phyloP scores from a whole-genome alignment of 2,329 filamentous ascomycete species.

The Penicillium sp. region DNA sequence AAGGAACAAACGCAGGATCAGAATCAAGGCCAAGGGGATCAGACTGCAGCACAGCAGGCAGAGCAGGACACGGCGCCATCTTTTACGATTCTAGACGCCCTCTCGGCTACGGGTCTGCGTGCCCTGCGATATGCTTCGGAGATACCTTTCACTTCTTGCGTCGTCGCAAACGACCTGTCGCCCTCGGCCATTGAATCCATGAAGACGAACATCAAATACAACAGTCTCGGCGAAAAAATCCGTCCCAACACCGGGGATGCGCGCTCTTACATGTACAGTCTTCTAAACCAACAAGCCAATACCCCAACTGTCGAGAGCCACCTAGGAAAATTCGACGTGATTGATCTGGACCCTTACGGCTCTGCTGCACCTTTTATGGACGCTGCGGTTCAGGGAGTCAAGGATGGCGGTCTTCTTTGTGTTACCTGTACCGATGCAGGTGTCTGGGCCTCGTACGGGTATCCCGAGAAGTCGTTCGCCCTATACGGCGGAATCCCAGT shows the following conservation, averaged over 20 bases:
- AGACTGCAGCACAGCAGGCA: too few species aligned
- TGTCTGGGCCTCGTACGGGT: slow-evolving; percentile 88
- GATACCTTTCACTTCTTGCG: slow-evolving; percentile 74
- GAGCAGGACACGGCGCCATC: slow-evolving; percentile 20
- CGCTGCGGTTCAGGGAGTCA: slow-evolving; percentile 73
- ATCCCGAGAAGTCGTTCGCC: slow-evolving; percentile 85
- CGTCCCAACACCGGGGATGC: slow-evolving; percentile 71
- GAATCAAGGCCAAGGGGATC: too few species aligned
- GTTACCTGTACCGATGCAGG: slow-evolving; percentile 95
- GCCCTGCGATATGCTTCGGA: slow-evolving; percentile 87
- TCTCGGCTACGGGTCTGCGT: slow-evolving; percentile 85
- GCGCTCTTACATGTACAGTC: slow-evolving; percentile 78
- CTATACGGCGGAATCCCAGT: slow-evolving; percentile 82
- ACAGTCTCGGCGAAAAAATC: slow-evolving; percentile 66
- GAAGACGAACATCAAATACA: slow-evolving; percentile 73
- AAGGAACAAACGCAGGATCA: too few species aligned
- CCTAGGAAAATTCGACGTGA: slow-evolving; percentile 79
- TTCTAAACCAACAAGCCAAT: too few species aligned
- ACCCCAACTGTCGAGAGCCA: too few species aligned
- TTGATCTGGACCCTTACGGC: slow-evolving; percentile 93
- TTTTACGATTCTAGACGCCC: slow-evolving; percentile 81
- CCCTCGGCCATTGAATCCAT: slow-evolving; percentile 69
- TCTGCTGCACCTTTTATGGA: slow-evolving; percentile 89
- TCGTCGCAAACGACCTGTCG: slow-evolving; percentile 86
- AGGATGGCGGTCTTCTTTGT: slow-evolving; percentile 81